These are phyloP conservation scores for Phytophthora cajani DNA, from an alignment of 352 stramenopile species.

Conservation along the genomic window DNA sequence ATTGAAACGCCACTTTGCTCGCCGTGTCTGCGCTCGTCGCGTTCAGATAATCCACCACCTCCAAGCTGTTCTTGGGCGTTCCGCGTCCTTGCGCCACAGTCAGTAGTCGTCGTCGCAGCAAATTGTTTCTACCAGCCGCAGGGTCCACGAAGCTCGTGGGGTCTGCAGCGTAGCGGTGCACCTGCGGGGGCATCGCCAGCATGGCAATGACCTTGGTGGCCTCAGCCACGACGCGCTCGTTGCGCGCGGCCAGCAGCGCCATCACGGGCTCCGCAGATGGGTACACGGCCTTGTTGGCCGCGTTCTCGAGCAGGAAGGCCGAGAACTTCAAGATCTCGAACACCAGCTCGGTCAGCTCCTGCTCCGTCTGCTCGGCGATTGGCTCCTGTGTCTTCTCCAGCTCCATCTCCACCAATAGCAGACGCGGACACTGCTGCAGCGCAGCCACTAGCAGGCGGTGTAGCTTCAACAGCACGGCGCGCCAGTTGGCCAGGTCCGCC, in stretches of 20 bases:
- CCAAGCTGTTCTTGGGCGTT: conserved; percentile 54
- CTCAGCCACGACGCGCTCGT: conserved; percentile 73
- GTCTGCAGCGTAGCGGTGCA: conserved; percentile 72
- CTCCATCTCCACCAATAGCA: conserved; percentile 49
- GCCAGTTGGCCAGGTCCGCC: conserved; percentile 79
- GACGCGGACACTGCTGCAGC: conserved; percentile 44
- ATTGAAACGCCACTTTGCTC: conserved; percentile 62
- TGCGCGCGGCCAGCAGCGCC: conserved; percentile 65
- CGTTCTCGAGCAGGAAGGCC: conserved; percentile 81
- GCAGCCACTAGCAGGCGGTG: conserved; percentile 54
- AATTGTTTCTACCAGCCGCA: conserved; percentile 42
- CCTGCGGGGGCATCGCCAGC: conserved; percentile 68
- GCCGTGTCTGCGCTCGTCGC: conserved; percentile 5
- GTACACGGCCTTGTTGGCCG: conserved; percentile 81
- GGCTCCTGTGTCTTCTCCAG: conserved; percentile 23
- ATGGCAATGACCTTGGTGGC: conserved; percentile 79
- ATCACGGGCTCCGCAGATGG: conserved; percentile 58
- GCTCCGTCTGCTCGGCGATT: conserved; percentile 37
- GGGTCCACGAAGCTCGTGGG: conserved; percentile 56
- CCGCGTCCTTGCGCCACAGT: conserved; percentile 55
- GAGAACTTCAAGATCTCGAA: conserved; percentile 79
- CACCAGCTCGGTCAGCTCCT: conserved; percentile 58
- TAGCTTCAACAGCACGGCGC: conserved; percentile 60
- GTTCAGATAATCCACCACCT: conserved; percentile 74
- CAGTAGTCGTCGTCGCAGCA: conserved; percentile 64